Conservation (phyloP, 2,329 filamentous ascomycete genomes). For the Aureobasidium subglaciale region DNA sequence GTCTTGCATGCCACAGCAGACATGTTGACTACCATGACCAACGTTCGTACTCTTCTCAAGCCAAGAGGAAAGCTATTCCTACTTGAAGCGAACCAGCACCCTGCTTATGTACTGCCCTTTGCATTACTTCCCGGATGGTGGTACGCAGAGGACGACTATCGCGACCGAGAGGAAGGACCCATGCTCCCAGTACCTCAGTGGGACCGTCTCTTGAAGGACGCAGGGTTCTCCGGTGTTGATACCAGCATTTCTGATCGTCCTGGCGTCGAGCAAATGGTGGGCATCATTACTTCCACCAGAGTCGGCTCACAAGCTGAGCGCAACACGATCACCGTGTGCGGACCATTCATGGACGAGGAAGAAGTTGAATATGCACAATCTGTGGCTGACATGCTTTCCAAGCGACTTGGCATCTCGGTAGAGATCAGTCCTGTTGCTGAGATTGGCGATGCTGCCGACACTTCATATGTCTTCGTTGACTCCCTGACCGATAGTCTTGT, state of each 20-base stretch:
- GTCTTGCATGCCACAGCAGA: slow-evolving; percentile 23
- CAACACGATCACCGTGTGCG: background rate
- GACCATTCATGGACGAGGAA: background rate
- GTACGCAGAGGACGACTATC: slow-evolving; percentile 17
- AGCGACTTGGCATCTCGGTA: background rate
- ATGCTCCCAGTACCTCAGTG: slow-evolving; percentile 26
- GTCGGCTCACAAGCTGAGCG: background rate
- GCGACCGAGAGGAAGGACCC: slow-evolving; percentile 25
- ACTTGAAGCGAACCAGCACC: slow-evolving; percentile 21
- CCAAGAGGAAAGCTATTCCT: slow-evolving; percentile 23
- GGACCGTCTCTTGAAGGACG: slow-evolving; percentile 25
- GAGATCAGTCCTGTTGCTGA: background rate
- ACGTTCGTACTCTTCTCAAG: slow-evolving; percentile 23
- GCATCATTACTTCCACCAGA: background rate
- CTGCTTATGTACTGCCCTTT: slow-evolving; percentile 21
- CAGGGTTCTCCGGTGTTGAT: slow-evolving; percentile 31
- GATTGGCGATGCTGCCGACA: background rate
- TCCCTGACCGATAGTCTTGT: background rate
- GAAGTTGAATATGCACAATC: background rate
- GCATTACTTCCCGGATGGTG: slow-evolving; percentile 33
- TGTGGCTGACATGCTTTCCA: background rate
- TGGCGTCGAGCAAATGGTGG: background rate
- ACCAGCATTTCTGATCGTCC: background rate
- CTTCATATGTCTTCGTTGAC: background rate
- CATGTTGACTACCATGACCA: slow-evolving; percentile 19